Conservation (phyloP, 2,329 filamentous ascomycete genomes). For the Xylogone sp. region DNA sequence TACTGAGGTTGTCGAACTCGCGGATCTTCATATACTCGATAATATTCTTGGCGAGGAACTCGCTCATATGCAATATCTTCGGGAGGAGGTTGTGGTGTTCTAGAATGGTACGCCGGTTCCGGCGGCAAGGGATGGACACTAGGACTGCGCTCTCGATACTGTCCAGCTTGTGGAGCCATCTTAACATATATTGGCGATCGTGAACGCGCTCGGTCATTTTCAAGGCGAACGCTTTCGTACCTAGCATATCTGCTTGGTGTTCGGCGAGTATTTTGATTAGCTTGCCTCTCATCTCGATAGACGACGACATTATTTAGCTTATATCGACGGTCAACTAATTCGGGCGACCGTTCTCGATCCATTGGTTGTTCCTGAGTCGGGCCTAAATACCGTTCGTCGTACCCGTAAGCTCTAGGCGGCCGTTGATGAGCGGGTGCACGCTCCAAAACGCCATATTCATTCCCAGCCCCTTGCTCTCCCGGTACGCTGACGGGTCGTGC, state of each 20-base stretch:
- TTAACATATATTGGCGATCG: conserved; percentile 31
- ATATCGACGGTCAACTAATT: conserved; percentile 28
- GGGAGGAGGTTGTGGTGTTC: conserved; percentile 16
- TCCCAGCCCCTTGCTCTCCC: conserved; percentile 5
- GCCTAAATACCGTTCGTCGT: conserved; percentile 21
- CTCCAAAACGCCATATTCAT: conserved; percentile 18
- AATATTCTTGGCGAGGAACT: conserved; percentile 29
- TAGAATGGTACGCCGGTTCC: conserved; percentile 27
- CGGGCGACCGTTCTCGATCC: conserved; percentile 24
- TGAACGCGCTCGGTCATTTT: conserved; percentile 28
- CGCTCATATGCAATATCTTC: conserved; percentile 27
- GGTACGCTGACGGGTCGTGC: conserved; percentile 8
- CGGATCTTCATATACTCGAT: conserved; percentile 28
- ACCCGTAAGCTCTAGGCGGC: conserved; percentile 16
- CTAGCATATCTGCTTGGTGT: conserved; percentile 28
- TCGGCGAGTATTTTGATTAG: conserved; percentile 20
- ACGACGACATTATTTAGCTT: conserved; percentile 25
- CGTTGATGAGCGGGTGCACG: conserved; percentile 10
- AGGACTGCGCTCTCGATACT: conserved; percentile 30
- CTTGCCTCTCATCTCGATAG: conserved; percentile 29
- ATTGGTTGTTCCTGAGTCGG: conserved; percentile 11
- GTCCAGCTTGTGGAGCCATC: conserved; percentile 18
- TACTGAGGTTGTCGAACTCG: conserved; percentile 25
- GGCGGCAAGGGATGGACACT: conserved; percentile 16
- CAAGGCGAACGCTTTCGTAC: conserved; percentile 29